phyloP scores from a whole-genome alignment of 2,329 filamentous ascomycete genomes.

The Calycina herbarum region DNA sequence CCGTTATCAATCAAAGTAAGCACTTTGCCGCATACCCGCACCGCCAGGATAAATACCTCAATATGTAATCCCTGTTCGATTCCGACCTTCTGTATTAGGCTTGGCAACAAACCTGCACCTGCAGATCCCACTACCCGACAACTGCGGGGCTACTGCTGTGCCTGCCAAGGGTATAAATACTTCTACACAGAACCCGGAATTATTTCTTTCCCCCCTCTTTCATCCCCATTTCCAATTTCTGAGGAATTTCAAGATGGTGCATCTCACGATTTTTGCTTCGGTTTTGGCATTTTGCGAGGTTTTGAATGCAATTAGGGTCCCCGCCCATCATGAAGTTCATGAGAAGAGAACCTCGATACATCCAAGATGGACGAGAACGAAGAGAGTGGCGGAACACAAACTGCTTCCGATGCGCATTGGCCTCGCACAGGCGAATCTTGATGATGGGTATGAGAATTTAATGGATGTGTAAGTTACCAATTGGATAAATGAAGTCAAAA shows the following conservation, averaged over 20 bases:
- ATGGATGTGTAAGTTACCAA: conserved; percentile 31
- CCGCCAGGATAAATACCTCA: background rate
- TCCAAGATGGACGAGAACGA: conserved; percentile 30
- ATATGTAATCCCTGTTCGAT: background rate
- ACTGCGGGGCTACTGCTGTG: background rate
- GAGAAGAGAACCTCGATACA: conserved; percentile 27
- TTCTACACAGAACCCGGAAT: background rate
- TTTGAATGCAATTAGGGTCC: conserved; percentile 18
- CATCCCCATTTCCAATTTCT: background rate
- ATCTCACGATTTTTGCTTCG: background rate
- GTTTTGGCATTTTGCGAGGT: background rate
- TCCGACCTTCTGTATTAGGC: conserved; percentile 16
- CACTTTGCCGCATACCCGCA: background rate
- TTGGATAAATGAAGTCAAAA: background rate
- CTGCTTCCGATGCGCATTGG: conserved; percentile 32
- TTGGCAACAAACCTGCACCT: conserved; percentile 5
- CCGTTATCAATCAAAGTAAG: background rate
- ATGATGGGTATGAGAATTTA: conserved; percentile 27
- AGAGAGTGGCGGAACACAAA: conserved; percentile 25
- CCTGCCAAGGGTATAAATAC: conserved; percentile 8
- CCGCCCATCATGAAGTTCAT: conserved; percentile 26
- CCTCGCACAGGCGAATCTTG: conserved; percentile 28
- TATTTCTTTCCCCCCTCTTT: background rate
- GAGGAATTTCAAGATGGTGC: conserved; percentile 2
- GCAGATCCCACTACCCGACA: conserved; percentile 7